These are phyloP conservation scores for Paradendryphiella salina DNA, from an alignment of 2,329 filamentous ascomycete genomes.

Conservation along the genomic window DNA sequence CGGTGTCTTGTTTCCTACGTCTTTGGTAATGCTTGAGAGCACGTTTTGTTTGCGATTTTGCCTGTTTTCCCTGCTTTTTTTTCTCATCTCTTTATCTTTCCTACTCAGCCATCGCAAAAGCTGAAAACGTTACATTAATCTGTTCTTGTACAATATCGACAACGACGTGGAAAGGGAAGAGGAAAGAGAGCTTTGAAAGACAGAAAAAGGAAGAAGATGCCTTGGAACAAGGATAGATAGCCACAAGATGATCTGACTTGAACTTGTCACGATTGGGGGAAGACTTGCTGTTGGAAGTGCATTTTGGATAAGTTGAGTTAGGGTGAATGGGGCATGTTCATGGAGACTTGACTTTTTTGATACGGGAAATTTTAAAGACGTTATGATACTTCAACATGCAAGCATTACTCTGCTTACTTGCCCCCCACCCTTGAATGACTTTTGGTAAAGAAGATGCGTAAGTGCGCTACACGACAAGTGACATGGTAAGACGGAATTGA, in stretches of 20 bases:
- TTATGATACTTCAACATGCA: not conserved
- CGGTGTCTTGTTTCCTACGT: slow-evolving; percentile 4
- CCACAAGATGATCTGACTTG: no score
- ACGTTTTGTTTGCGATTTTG: not conserved
- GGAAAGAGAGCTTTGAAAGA: not conserved
- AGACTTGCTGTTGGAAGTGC: no score
- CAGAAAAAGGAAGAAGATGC: no score
- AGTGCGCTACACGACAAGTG: no score
- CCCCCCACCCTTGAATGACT: no score
- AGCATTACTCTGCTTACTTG: no score
- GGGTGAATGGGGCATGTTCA: no score
- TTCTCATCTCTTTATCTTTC: not conserved
- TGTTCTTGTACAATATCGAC: slow-evolving; percentile 36
- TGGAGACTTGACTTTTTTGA: not conserved
- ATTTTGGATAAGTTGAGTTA: no score
- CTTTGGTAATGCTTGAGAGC: slow-evolving; percentile 2
- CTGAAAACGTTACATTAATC: slow-evolving; percentile 26
- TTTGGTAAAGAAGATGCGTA: no score
- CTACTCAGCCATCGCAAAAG: not conserved
- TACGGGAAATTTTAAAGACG: not conserved
- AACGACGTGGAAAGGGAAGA: not conserved
- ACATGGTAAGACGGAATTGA: no score
- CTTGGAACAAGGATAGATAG: no score
- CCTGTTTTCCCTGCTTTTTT: not conserved
- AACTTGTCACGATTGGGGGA: no score